phyloP scores from a whole-genome alignment of 176 grass and related monocot species.

The Aegilops sharonensis region DNA sequence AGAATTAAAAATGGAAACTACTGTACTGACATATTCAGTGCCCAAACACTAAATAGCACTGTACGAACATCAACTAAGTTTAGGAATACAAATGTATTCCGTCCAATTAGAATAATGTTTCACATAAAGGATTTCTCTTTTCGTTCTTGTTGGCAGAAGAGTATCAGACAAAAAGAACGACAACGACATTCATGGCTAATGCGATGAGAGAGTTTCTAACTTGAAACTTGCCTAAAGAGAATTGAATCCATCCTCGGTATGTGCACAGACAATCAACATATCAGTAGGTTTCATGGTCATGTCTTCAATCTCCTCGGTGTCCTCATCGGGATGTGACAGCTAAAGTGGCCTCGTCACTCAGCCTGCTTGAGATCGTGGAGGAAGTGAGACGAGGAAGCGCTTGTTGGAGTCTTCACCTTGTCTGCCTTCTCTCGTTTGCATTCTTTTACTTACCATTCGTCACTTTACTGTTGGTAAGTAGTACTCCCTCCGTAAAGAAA shows the following conservation, averaged over 20 bases:
- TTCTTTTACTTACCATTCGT: too few species aligned
- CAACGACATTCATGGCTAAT: not conserved
- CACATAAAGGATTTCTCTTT: not conserved
- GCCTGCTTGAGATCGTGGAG: too few species aligned
- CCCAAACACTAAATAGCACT: too few species aligned
- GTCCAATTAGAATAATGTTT: not conserved
- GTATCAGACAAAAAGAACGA: not conserved
- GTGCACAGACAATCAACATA: slow-evolving; percentile 68
- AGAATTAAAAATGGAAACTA: slow-evolving; percentile 3
- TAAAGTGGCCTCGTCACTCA: slow-evolving; percentile 22
- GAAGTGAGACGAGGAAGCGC: not conserved
- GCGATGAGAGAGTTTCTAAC: not conserved
- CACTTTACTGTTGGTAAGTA: not conserved
- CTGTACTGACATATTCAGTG: not conserved
- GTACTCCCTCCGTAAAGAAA: too few species aligned
- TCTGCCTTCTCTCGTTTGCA: not conserved
- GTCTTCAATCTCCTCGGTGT: too few species aligned
- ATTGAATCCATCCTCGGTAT: slow-evolving; percentile 78
- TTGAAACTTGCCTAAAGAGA: slow-evolving; percentile 66
- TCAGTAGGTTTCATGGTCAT: slow-evolving; percentile 50
- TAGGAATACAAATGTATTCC: not conserved
- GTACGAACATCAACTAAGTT: not conserved
- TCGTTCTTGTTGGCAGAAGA: not conserved
- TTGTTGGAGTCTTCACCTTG: not conserved
- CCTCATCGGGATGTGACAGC: too few species aligned